phyloP scores from a whole-genome alignment of 2,329 filamentous ascomycete genomes.

The Exutisphaerella laricina region DNA sequence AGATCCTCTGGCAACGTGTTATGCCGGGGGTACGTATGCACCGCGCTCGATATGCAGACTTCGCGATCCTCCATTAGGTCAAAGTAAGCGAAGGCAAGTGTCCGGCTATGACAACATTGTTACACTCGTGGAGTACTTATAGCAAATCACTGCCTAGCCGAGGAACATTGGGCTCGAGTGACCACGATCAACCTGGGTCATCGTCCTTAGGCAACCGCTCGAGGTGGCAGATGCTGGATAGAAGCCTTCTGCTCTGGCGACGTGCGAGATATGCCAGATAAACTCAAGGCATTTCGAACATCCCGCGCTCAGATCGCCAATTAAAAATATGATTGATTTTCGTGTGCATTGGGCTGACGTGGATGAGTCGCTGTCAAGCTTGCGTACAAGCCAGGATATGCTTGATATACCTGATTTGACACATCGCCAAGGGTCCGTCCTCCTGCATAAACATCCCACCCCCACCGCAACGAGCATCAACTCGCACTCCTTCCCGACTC shows the following conservation, averaged over 20 bases:
- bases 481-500: neutral
- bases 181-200: neutral
- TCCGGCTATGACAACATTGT: conserved; percentile 1
- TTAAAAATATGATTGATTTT: neutral
- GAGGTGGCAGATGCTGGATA: conserved; percentile 1
- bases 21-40: no score
- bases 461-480: neutral
- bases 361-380: conserved; percentile 3
- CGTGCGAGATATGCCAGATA: neutral
- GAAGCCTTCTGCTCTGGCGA: neutral
- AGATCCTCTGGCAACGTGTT: no score
- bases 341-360: neutral
- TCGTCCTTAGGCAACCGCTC: neutral
- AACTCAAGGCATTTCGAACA: neutral
- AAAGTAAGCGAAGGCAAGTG: no score
- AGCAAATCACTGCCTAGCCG: neutral
- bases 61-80: no score
- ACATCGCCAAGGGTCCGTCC: neutral
- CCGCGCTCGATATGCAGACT: no score
- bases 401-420: neutral
- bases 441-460: neutral
- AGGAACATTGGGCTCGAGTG: conserved; percentile 3
- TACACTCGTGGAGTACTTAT: neutral
- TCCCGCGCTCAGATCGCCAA: neutral
- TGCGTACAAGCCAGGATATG: neutral